These are phyloP conservation scores for Suillus americanus DNA, from an alignment of 768 basidiomycete genomes.

Conservation along the genomic window DNA sequence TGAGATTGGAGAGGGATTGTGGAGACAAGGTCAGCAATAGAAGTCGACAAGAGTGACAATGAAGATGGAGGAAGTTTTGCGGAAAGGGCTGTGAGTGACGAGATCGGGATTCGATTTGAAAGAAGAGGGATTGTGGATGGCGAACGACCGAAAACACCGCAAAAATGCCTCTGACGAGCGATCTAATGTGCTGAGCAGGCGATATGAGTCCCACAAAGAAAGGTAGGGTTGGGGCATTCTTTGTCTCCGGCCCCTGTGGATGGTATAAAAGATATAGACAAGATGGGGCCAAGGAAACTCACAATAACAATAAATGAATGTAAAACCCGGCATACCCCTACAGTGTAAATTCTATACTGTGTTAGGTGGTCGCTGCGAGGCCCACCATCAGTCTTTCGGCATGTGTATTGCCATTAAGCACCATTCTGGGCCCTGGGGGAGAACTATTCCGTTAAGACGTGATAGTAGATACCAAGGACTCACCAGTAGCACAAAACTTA, in stretches of 20 bases:
- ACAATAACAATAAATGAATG: conserved; percentile 46
- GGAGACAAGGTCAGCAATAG: conserved; percentile 30
- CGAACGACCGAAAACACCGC: conserved; percentile 38
- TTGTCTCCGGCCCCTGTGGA: conserved; percentile 55
- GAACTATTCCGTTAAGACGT: neutral
- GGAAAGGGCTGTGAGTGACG: conserved; percentile 63
- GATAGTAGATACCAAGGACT: neutral
- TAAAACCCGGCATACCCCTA: too few relatives aligned
- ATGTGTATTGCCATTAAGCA: neutral
- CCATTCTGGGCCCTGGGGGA: neutral
- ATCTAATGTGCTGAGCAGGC: conserved; percentile 20
- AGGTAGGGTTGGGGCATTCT: conserved; percentile 37
- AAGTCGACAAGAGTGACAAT: conserved; percentile 33
- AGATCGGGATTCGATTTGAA: conserved; percentile 69
- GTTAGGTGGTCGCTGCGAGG: neutral
- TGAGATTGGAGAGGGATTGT: conserved; percentile 30
- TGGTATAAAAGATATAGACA: neutral
- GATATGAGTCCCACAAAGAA: conserved; percentile 27
- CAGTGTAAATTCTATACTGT: too few relatives aligned
- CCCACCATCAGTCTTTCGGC: neutral
- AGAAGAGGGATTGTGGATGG: conserved; percentile 68
- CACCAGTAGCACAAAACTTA: neutral
- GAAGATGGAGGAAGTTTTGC: conserved; percentile 58
- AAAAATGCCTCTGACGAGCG: conserved; percentile 34
- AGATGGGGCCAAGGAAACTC: conserved; percentile 24